Evolutionary conservation across 805 yeast species (phyloP), one percentile per base, ranked within the genome.

Genomic region (Hermanozyma aechmeae): DNA sequence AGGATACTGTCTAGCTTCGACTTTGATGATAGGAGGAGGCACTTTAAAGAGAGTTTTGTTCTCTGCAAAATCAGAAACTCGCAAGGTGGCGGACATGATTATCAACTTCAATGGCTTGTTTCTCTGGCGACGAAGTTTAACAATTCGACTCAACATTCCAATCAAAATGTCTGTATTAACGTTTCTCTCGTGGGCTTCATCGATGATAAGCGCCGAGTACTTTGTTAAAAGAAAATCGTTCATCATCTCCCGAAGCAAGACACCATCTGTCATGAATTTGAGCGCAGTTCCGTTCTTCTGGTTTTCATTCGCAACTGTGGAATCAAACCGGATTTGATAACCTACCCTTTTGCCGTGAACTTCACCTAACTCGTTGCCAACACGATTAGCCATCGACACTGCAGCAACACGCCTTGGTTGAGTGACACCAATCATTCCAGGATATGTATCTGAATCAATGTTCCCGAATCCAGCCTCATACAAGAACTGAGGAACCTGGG

Each of bases 171-270:
- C 99, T 0, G 99, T 92, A 50, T 92, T 92, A 36, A 89, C 76
- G 49, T 86, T 89, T 51, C 99, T 73, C 54, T 92, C 98, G 53
- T 92, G 99, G 0, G 99, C 99, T 56, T 92, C 99, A 61, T 92
- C 99, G 34, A 92, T 83, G 16, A 93, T 70, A 25, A 92, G 68
- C 0, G 82, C 78, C 0, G 96, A 86, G 51, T 92, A 92, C 46
- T 81, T 83, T 20, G 73, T 66, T 28, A 93, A 61, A 38, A 79
- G 58, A 35, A 92, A 79, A 47, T 92, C 98, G 1, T 72, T 64
- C 80, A 89, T 79, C 83, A 92, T 78, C 54, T 92, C 99, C 41
- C 97, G 68, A 21, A 93, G 59, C 30, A 92, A 57, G 15, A 92
- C 96, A 71, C 95, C 95, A 60, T 85, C 95, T 1, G 95, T 85